Evolutionary conservation across 768 basidiomycete species (phyloP).

Genomic region (Hemileccinum impolitum): DNA sequence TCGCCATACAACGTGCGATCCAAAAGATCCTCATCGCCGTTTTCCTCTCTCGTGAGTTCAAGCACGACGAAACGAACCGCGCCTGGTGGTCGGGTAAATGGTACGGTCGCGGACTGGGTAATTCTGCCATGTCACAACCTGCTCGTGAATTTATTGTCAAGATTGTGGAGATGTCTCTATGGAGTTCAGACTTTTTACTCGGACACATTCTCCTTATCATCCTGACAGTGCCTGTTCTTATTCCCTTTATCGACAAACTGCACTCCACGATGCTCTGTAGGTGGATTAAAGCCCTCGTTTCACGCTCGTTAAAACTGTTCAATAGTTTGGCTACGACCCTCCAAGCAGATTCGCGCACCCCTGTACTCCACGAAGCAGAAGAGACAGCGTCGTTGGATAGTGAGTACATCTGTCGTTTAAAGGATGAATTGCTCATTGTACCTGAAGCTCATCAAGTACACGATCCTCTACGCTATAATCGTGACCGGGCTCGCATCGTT

Average conservation of each 20-base stretch:
- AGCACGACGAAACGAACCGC: slow-evolving; percentile 96
- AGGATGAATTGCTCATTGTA: slow-evolving; percentile 3
- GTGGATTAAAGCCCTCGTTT: slow-evolving; percentile 27
- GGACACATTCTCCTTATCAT: slow-evolving; percentile 84
- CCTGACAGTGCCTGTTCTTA: slow-evolving; percentile 76
- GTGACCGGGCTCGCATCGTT: slow-evolving; percentile 76
- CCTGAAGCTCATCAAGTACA: slow-evolving; percentile 79
- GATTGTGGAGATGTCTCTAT: slow-evolving; percentile 95
- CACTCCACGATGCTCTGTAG: slow-evolving; percentile 93
- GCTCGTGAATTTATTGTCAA: slow-evolving; percentile 98
- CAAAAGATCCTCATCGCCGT: slow-evolving; percentile 94
- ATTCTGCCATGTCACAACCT: slow-evolving; percentile 91
- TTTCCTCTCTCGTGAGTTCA: slow-evolving; percentile 95
- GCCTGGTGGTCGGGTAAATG: slow-evolving; percentile 99
- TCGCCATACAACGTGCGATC: slow-evolving; percentile 87
- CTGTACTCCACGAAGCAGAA: slow-evolving; percentile 94
- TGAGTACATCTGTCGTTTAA: slow-evolving; percentile 32
- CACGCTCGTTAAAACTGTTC: slow-evolving; percentile 9
- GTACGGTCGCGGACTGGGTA: slow-evolving; percentile 91
- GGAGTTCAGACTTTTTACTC: slow-evolving; percentile 92
- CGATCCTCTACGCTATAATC: slow-evolving; percentile 74
- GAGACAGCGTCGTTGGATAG: slow-evolving; percentile 88
- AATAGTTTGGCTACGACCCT: slow-evolving; percentile 91
- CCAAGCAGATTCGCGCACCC: slow-evolving; percentile 90
- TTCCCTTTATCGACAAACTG: slow-evolving; percentile 83